These are phyloP conservation scores for Tetraselmis striata DNA, from an alignment of 139 green algal species.

Conservation along the genomic window DNA sequence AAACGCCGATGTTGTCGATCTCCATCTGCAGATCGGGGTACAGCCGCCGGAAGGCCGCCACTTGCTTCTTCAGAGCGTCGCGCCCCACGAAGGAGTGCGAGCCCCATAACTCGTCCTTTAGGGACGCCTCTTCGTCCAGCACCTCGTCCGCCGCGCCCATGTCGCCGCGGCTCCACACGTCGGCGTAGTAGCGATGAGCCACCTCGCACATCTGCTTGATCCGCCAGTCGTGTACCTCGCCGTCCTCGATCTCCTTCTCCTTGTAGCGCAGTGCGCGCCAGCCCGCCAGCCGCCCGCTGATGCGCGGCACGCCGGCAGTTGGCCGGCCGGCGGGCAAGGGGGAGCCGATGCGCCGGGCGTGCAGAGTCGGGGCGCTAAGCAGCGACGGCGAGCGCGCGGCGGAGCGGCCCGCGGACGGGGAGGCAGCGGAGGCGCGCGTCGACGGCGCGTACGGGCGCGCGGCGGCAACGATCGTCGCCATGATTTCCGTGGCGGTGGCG, in stretches of 20 bases:
- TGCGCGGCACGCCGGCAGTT: no score
- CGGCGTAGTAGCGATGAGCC: not conserved
- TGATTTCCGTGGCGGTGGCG: no score
- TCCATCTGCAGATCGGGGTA: not conserved
- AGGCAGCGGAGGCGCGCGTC: no score
- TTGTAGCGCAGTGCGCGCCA: not conserved
- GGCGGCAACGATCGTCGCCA: no score
- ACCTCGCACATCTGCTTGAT: not conserved
- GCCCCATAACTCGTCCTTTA: not conserved
- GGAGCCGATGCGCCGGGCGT: no score
- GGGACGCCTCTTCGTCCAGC: not conserved
- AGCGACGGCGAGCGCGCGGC: no score
- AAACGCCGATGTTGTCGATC: not conserved
- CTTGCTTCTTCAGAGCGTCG: not conserved
- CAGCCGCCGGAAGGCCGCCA: not conserved
- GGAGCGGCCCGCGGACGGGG: no score
- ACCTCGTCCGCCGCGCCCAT: not conserved
- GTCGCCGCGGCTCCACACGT: not conserved
- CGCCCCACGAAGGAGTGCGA: not conserved
- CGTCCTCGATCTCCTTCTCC: not conserved
- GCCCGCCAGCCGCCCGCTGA: no score
- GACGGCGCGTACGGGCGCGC: no score
- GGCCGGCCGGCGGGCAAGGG: no score
- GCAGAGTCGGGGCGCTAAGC: no score
- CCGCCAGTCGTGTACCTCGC: not conserved